These are phyloP conservation scores for Phytophthora hybrid DNA, from an alignment of 352 stramenopile species.

Conservation along the genomic window DNA sequence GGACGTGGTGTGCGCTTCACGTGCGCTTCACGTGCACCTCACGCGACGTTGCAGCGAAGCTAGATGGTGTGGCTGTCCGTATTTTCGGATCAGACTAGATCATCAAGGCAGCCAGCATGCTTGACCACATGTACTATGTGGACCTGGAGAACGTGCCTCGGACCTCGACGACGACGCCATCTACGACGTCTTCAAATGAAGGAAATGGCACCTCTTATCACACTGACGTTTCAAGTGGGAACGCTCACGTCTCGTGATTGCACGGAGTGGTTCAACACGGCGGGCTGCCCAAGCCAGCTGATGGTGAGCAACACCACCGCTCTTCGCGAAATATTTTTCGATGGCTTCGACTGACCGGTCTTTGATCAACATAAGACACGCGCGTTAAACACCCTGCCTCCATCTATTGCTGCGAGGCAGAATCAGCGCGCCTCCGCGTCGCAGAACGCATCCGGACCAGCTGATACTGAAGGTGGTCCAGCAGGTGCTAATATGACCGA, in stretches of 20 bases:
- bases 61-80: background rate
- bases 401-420: conserved; percentile 9
- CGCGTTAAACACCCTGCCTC: conserved; percentile 3
- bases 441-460: too few species aligned
- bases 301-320: background rate
- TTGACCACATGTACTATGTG: conserved; percentile 19
- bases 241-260: conserved; percentile 9
- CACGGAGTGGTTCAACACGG: conserved; percentile 9
- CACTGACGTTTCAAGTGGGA: conserved; percentile 15
- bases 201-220: background rate
- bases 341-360: conserved; percentile 2
- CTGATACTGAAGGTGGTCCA: too few species aligned
- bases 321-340: conserved; percentile 3
- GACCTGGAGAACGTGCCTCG: conserved; percentile 3
- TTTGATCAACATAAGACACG: conserved; percentile 23
- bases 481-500: too few species aligned
- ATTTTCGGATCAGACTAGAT: conserved; percentile 9
- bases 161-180: conserved; percentile 3
- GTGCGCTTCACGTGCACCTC: conserved; percentile 16
- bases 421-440: too few species aligned
- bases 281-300: background rate
- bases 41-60: conserved; percentile 4
- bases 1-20: conserved; percentile 9
- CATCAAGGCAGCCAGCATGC: conserved; percentile 10
- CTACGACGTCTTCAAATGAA: conserved; percentile 14